Percentiles rank a stretch among this genome's conserved stretches.
Conservation (phyloP, 768 basidiomycete species). For the Boletus rex-veris region DNA sequence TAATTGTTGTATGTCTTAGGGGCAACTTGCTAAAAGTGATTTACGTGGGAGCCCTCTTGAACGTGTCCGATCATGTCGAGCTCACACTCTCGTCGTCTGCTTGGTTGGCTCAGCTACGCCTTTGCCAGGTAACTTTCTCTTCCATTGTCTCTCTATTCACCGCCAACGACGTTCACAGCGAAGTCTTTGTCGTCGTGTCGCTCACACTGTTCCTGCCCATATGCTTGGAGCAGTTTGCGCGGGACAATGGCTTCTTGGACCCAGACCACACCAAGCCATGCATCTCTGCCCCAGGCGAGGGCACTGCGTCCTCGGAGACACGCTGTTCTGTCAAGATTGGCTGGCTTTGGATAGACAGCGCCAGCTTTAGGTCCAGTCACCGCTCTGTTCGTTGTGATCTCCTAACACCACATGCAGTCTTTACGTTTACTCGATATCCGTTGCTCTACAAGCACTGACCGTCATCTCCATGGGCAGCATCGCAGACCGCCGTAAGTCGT, state of each 20-base stretch:
- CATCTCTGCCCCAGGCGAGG: conserved; percentile 12
- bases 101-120: conserved; percentile 82
- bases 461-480: conserved; percentile 93
- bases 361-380: conserved; percentile 76
- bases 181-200: conserved; percentile 79
- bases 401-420: conserved; percentile 45
- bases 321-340: conserved; percentile 81
- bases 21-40: not conserved
- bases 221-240: conserved; percentile 82
- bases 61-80: conserved; percentile 4
- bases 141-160: accelerated
- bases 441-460: conserved; percentile 86
- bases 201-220: conserved; percentile 81
- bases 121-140: conserved; percentile 61
- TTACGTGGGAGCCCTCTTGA: conserved; percentile 3
- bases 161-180: conserved; percentile 38
- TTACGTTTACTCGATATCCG: conserved; percentile 84
- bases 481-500: conserved; percentile 80
- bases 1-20: not conserved
- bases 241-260: conserved; percentile 79
- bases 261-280: conserved; percentile 70
- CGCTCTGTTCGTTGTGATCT: not conserved
- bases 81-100: conserved; percentile 34
- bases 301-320: conserved; percentile 1
- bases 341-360: conserved; percentile 86